A percentile compares a stretch with the other conserved stretches of the same genome.
Evolutionary conservation across 257 asterid species (phyloP).

Genomic region (Ballota nigra): DNA sequence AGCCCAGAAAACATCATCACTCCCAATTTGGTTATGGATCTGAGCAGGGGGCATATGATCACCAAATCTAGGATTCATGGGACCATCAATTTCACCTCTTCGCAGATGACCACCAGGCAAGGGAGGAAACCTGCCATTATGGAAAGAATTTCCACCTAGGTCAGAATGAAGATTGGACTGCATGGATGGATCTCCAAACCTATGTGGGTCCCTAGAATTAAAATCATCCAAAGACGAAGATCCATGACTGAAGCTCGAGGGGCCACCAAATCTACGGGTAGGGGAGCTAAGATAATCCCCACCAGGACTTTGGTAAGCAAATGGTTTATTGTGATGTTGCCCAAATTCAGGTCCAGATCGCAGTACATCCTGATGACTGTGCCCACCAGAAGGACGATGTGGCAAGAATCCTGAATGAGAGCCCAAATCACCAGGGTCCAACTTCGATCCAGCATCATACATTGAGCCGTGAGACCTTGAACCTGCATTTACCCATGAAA

Average conservation of each 20-base stretch:
- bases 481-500: constrained; percentile 33
- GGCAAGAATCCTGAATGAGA: constrained; percentile 54
- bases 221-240: constrained; percentile 44
- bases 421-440: constrained; percentile 43
- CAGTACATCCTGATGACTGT: constrained; percentile 33
- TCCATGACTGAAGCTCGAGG: constrained; percentile 35
- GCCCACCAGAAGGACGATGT: constrained; percentile 43
- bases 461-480: constrained; percentile 36
- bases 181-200: constrained; percentile 66
- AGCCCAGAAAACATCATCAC: constrained; percentile 45
- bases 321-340: constrained; percentile 41
- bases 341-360: constrained; percentile 55
- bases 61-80: constrained; percentile 45
- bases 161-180: constrained; percentile 48
- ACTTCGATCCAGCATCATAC: constrained; percentile 43
- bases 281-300: constrained; percentile 52
- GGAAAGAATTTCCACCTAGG: constrained; percentile 49
- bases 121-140: constrained; percentile 50
- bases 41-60: constrained; percentile 51
- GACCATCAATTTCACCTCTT: constrained; percentile 55
- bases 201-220: constrained; percentile 47
- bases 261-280: constrained; percentile 50
- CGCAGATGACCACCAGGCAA: constrained; percentile 52
- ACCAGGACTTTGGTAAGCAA: constrained; percentile 43
- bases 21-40: constrained; percentile 40